Evolutionary conservation across 805 yeast genomes (phyloP), one percentile per base, ranked within the genome.

Genomic region (Candida cerambycidarum): DNA sequence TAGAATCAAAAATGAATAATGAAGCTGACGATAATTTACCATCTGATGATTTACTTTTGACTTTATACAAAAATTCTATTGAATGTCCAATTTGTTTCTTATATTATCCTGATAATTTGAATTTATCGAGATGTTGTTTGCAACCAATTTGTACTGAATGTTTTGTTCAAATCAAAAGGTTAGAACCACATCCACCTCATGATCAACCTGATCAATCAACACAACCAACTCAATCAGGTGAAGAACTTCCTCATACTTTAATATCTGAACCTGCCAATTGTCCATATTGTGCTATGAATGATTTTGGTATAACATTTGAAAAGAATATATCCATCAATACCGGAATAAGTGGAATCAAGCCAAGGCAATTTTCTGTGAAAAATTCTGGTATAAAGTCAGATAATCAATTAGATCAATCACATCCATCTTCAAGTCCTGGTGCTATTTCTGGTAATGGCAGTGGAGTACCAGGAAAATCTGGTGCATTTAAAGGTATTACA

Each of bases 1-100:
- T 60, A 12, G 62, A 57, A 14, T 60, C 55, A 10, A 61, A 60
- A 44, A 19, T 32, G n/a, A 43, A 46, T 34, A 28, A 29, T 14
- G 19, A 39, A n/a, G 9, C 4, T 21, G 43, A 49, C 12, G 40
- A 43, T 10, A 18, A 47, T 14, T 50, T 73, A 9, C 65, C 76
- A 1, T 68, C 76, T 3, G 59, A 62, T 34, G 74, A 69, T 44
- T 62, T 84, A 43, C 71, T 80, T 43, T 63, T 83, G 38, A 63
- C 72, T 42, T 65, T 92, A 15, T 92, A 92, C 66, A 67, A 79
- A 41, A 67, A 78, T 44, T 80, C 88, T 3, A 65, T 75, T 23
- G 99, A 93, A 56, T 92, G 99, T 60, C 98, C 99, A 8, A 92
- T 92, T 50, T 92, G 99, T 59, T 92, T 92, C 59, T 72, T 93